Conservation (phyloP, 2,329 filamentous ascomycete genomes). For the Immersiporthe knoxdaviesiana region DNA sequence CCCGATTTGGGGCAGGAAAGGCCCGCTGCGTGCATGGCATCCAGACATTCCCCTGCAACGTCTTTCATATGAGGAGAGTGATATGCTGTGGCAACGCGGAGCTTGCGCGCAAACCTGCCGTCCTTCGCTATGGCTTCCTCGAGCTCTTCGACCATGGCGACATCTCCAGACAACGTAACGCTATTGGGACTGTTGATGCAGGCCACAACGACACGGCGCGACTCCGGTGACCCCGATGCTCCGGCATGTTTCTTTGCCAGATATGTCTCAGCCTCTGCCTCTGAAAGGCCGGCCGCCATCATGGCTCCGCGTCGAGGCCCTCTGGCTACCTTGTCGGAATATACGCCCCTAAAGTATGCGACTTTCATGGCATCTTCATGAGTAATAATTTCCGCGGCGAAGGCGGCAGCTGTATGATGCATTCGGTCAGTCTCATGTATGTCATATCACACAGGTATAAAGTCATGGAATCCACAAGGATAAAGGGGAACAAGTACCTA, state of each 20-base stretch:
- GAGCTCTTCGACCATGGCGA: conserved; percentile 26
- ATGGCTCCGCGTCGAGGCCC: conserved; percentile 3
- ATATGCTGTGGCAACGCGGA: conserved; percentile 34
- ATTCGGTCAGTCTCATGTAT: no score
- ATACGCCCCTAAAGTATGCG: conserved; percentile 4
- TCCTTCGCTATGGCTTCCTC: conserved; percentile 25
- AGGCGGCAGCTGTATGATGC: conserved; percentile 14
- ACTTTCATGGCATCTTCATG: conserved; percentile 14
- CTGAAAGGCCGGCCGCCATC: conserved; percentile 10
- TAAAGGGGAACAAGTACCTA: no score
- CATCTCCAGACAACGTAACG: conserved; percentile 35
- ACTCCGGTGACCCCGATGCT: neutral
- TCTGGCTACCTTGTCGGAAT: neutral
- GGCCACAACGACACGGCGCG: conserved; percentile 18
- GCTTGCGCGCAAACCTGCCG: conserved; percentile 31
- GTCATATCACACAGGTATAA: no score
- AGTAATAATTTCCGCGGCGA: neutral
- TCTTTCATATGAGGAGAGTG: conserved; percentile 40
- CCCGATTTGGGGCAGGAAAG: conserved; percentile 6
- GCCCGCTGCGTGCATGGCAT: conserved; percentile 18
- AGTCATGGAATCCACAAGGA: no score
- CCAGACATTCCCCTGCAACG: conserved; percentile 35
- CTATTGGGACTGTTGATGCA: conserved; percentile 34
- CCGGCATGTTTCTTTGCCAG: neutral
- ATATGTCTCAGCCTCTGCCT: neutral